Evolutionary conservation across 208 protist species (phyloP).

Genomic region (Trypanosoma boissoni): DNA sequence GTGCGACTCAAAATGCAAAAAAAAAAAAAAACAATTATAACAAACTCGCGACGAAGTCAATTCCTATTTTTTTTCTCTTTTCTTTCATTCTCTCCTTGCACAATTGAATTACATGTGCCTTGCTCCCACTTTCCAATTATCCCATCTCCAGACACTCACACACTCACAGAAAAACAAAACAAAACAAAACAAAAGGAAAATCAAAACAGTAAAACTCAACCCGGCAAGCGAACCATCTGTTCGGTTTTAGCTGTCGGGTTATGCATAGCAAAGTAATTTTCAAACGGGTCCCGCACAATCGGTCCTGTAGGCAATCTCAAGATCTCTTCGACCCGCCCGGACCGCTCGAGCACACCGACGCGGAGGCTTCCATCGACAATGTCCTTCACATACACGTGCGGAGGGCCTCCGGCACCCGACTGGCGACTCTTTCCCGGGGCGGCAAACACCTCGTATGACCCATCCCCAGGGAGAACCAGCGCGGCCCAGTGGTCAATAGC

Average conservation of each 20-base stretch:
- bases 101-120: too few species aligned
- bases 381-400: constrained; percentile 64
- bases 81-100: too few species aligned
- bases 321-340: constrained; percentile 47
- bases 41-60: too few species aligned
- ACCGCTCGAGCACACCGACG: constrained; percentile 17
- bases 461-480: constrained; percentile 67
- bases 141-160: too few species aligned
- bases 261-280: constrained; percentile 78
- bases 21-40: too few species aligned
- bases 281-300: constrained; percentile 73
- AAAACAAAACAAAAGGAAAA: neutral
- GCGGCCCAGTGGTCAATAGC: constrained; percentile 85
- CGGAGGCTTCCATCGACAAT: constrained; percentile 47
- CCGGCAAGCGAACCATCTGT: constrained; percentile 28
- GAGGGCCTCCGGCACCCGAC: constrained; percentile 13
- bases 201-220: too few species aligned
- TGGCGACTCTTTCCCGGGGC: constrained; percentile 48
- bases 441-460: constrained; percentile 61
- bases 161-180: too few species aligned
- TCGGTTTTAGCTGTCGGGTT: constrained; percentile 75
- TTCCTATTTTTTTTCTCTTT: too few species aligned
- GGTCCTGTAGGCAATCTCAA: constrained; percentile 54
- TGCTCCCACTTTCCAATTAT: too few species aligned
- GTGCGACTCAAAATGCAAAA: too few species aligned